A percentile compares a stretch with the other conserved stretches of the same genome.
These are phyloP conservation scores for Pichia thaimueangensis DNA, from an alignment of 805 yeast species.

Conservation along the genomic window DNA sequence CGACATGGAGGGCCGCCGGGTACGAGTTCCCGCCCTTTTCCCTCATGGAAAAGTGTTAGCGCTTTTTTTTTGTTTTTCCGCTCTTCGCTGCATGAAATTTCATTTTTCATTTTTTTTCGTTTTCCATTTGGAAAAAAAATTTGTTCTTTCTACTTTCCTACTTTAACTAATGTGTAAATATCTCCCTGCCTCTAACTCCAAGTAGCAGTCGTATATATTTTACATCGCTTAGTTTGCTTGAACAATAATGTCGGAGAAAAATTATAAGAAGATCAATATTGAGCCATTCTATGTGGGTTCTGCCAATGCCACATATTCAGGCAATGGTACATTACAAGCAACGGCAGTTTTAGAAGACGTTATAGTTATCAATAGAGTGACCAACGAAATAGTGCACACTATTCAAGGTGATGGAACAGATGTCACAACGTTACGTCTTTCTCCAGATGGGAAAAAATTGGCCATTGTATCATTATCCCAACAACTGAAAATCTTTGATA, in stretches of 20 bases:
- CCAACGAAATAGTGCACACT: conserved; percentile 51
- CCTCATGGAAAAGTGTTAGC: conserved; percentile 1
- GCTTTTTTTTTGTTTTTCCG: too few relatives aligned
- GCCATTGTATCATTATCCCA: conserved; percentile 62
- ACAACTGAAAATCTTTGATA: conserved; percentile 60
- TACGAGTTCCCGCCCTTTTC: conserved; percentile 29
- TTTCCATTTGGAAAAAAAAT: not conserved
- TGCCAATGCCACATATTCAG: conserved; percentile 61
- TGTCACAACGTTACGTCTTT: conserved; percentile 65
- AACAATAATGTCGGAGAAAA: conserved; percentile 20
- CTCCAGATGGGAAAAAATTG: conserved; percentile 68
- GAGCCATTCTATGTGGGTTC: conserved; percentile 88
- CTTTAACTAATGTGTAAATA: not conserved
- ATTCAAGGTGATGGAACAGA: conserved; percentile 82
- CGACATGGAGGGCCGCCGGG: conserved; percentile 36
- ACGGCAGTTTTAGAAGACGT: conserved; percentile 77
- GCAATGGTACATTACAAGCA: conserved; percentile 59
- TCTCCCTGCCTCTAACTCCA: too few relatives aligned
- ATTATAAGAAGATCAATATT: conserved; percentile 39
- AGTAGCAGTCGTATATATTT: too few relatives aligned
- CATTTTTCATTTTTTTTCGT: not conserved
- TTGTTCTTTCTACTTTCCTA: too few relatives aligned
- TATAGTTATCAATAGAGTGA: conserved; percentile 55
- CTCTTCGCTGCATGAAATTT: too few relatives aligned
- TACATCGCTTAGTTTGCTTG: not conserved